A percentile compares a stretch with the other conserved stretches of the same genome.
Conservation (phyloP, 176 grass and related monocot species). For the bread wheat (Triticum aestivum) region DNA sequence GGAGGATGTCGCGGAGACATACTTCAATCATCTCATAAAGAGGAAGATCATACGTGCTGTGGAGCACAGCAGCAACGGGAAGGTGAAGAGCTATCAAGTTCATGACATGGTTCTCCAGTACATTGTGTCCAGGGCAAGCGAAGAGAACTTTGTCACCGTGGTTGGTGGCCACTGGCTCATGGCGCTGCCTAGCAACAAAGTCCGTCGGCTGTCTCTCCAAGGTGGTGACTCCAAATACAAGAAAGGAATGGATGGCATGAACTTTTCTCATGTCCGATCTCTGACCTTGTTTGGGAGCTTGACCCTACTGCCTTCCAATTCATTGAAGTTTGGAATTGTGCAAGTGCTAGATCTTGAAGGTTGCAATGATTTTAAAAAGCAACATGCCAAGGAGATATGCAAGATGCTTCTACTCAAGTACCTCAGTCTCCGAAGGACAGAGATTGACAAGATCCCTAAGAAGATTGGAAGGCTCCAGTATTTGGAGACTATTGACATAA, state of each 20-base stretch:
- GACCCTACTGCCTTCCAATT: not conserved
- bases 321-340: not conserved
- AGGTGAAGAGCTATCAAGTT: not conserved
- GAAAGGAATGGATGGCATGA: not conserved
- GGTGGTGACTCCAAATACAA: not conserved
- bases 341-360: not conserved
- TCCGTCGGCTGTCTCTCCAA: not conserved
- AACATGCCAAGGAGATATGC: not conserved
- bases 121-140: not conserved
- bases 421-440: not conserved
- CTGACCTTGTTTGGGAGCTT: not conserved
- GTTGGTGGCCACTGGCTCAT: not conserved
- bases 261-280: not conserved
- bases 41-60: not conserved
- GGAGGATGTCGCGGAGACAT: not conserved
- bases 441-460: not conserved
- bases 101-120: not conserved
- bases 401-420: not conserved
- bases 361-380: not conserved
- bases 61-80: not conserved
- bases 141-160: not conserved
- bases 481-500: not conserved
- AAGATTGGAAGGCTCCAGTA: not conserved
- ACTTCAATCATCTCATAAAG: not conserved
- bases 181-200: not conserved